Evolutionary conservation across 306 rosid genomes (phyloP).

Genomic region (Mimosa pudica): DNA sequence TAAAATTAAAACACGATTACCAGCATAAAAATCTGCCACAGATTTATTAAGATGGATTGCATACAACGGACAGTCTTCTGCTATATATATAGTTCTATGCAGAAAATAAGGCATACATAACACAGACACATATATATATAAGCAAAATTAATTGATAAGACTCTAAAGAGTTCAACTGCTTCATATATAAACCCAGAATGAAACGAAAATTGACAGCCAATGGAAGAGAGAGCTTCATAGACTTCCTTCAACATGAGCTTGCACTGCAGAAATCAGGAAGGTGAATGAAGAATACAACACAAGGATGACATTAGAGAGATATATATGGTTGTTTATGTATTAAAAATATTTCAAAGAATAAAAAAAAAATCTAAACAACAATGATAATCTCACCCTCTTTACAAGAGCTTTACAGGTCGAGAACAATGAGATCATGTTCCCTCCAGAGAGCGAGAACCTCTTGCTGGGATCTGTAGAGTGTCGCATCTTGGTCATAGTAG

Average conservation of each 20-base stretch:
- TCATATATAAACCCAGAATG: background rate
- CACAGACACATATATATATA: no score
- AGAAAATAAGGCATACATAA: background rate
- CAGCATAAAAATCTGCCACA: no score
- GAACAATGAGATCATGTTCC: background rate
- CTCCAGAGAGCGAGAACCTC: background rate
- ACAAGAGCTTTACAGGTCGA: background rate
- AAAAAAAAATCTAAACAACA: background rate
- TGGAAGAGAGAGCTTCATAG: background rate
- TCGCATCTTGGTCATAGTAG: slow-evolving; percentile 14
- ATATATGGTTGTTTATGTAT: background rate
- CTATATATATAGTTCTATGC: background rate
- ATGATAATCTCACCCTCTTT: background rate
- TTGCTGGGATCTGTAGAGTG: background rate
- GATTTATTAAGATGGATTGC: background rate
- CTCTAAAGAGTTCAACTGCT: background rate
- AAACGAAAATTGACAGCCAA: background rate
- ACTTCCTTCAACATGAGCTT: background rate
- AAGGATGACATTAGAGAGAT: background rate
- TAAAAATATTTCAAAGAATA: background rate
- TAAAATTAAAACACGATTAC: no score
- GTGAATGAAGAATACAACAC: background rate
- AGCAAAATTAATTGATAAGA: background rate
- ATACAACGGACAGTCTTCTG: background rate
- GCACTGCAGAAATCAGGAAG: slow-evolving; percentile 7